A percentile compares a stretch with the other conserved stretches of the same genome.
phyloP scores from a whole-genome alignment of 352 stramenopile species.

The Globisporangium barbulae region DNA sequence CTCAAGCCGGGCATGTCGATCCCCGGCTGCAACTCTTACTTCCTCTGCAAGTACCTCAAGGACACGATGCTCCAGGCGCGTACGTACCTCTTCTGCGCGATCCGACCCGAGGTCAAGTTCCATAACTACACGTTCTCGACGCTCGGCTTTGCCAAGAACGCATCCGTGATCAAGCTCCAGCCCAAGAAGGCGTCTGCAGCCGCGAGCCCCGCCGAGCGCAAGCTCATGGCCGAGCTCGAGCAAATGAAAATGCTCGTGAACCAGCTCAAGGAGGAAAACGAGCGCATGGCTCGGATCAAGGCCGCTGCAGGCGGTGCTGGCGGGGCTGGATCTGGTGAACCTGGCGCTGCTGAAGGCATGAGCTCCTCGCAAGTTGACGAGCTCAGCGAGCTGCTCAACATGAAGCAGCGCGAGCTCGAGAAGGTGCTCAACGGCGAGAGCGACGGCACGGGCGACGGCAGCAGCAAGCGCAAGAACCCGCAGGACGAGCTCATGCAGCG shows the following conservation, averaged over 20 bases:
- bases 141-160: constrained; percentile 94
- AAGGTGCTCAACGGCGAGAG: constrained; percentile 57
- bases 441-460: constrained; percentile 23
- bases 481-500: constrained; percentile 88
- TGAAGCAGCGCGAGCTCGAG: constrained; percentile 73
- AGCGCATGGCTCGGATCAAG: constrained; percentile 63
- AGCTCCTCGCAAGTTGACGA: constrained; percentile 50
- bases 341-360: constrained; percentile 8
- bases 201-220: constrained; percentile 88
- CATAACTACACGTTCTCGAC: constrained; percentile 93
- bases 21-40: constrained; percentile 93
- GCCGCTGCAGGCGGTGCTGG: constrained; percentile 22
- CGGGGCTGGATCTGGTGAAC: too few species aligned
- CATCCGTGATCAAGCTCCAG: constrained; percentile 92
- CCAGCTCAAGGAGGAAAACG: constrained; percentile 81
- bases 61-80: constrained; percentile 93
- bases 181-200: constrained; percentile 92
- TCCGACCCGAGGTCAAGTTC: constrained; percentile 92
- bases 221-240: constrained; percentile 93
- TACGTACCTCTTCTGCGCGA: constrained; percentile 93
- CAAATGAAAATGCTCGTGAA: constrained; percentile 90
- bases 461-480: constrained; percentile 37
- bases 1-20: constrained; percentile 92
- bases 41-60: constrained; percentile 95
- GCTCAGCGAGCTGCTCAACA: constrained; percentile 58